Conservation (phyloP, 306 rosid species). For the Gleditsia sinensis region DNA sequence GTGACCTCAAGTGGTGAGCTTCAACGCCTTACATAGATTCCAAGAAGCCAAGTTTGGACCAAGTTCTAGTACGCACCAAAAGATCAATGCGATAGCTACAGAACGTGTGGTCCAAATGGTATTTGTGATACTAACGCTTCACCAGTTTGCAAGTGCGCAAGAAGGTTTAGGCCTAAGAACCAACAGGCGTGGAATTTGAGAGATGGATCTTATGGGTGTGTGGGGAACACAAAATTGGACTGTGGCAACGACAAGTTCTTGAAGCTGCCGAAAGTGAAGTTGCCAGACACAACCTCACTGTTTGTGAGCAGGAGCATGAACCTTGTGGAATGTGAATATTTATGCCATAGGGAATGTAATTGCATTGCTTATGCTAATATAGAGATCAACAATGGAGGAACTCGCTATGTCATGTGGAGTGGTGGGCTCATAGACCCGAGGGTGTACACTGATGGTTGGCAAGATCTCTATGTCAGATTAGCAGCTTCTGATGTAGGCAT, state of each 20-base stretch:
- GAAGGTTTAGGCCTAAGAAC: slow-evolving; percentile 60
- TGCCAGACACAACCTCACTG: slow-evolving; percentile 62
- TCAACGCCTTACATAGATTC: slow-evolving; percentile 57
- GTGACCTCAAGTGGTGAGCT: slow-evolving; percentile 44
- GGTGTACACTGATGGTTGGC: slow-evolving; percentile 46
- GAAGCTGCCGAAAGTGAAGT: slow-evolving; percentile 43
- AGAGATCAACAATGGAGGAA: slow-evolving; percentile 49
- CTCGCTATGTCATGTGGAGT: slow-evolving; percentile 71
- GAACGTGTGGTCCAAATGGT: slow-evolving; percentile 67
- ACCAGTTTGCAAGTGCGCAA: slow-evolving; percentile 66
- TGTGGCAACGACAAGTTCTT: slow-evolving; percentile 55
- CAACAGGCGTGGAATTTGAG: slow-evolving; percentile 62
- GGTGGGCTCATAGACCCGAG: slow-evolving; percentile 58
- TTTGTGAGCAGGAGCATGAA: slow-evolving; percentile 48
- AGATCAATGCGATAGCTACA: slow-evolving; percentile 64
- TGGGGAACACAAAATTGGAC: slow-evolving; percentile 47
- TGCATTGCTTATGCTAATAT: slow-evolving; percentile 62
- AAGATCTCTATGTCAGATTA: slow-evolving; percentile 61
- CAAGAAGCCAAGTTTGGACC: slow-evolving; percentile 46
- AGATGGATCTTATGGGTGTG: slow-evolving; percentile 76
- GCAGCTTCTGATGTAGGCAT: slow-evolving; percentile 77
- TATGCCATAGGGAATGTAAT: slow-evolving; percentile 59
- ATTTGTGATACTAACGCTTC: slow-evolving; percentile 64
- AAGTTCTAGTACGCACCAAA: slow-evolving; percentile 68
- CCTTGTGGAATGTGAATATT: slow-evolving; percentile 38